Base-by-base conservation (phyloP, 371 early-diverging fungal genomes). In the Mucor velutinosus region DNA sequence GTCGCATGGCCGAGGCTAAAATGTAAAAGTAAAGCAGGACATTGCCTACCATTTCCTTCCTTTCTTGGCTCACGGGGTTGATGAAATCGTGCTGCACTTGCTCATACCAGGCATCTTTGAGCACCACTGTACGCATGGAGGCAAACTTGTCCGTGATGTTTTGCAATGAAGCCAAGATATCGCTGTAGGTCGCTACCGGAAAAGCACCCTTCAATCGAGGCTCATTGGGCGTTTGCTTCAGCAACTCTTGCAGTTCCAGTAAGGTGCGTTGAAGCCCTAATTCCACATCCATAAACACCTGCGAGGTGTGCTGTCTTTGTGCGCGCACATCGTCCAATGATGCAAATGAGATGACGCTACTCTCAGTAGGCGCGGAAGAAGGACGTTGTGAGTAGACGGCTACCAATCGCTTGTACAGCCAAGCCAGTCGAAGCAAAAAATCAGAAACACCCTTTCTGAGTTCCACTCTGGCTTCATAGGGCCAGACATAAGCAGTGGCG, bases 121-220 rank as follows among this genome's bases (percentile, higher is more conserved):
- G 77, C 23, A 91, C 82, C 23, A 88, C 88, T 11, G 86, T 80
- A 0, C 92, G 83, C 83, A 92, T 87, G 3, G 91, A 84, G 43
- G 91, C 62, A 55, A 93, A 86, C 35, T 87, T 84, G 70, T 94
- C 93, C 53, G 94, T 71, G 47, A 95, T 84, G n/a, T 84, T 87
- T 70, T 93, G 91, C 67, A 91, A 89, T 6, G 89, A 87, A 2
- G 74, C 77, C 7, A 93, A 73, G 68, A 94, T 89, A 15, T 83
- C 72, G 33, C 79, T 77, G 67, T 95, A 95, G 0, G 86, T 85
- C 0, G 68, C 72, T 2, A 78, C 80, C 2, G 95, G 95, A 66
- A 93, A 95, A 11, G 89, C 87, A 6, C 95, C 95, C 75, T 92
- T 93, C 27, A 94, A 76, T 59, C 95, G 87, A 1, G 95, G 95